phyloP scores from a whole-genome alignment of 2,329 filamentous ascomycete genomes.

The Fusarium sp. region DNA sequence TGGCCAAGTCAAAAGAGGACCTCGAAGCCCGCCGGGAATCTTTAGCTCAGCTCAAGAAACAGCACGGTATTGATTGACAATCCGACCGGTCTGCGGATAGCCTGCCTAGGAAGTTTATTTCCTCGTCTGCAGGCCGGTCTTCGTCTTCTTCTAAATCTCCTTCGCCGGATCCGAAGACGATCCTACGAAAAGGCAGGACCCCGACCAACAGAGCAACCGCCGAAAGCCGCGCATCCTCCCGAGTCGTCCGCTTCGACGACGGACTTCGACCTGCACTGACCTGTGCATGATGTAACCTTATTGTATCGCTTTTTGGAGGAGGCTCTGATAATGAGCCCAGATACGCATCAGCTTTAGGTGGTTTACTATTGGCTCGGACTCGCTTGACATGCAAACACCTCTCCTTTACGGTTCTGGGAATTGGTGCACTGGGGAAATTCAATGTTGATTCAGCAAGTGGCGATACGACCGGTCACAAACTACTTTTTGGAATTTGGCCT shows the following conservation, averaged over 20 bases:
- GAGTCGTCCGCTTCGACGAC: constrained; percentile 55
- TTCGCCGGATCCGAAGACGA: constrained; percentile 55
- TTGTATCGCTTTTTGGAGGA: constrained; percentile 38
- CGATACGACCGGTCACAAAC: constrained; percentile 47
- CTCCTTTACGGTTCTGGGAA: constrained; percentile 38
- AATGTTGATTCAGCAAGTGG: constrained; percentile 46
- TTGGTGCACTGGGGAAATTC: constrained; percentile 44
- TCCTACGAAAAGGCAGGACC: constrained; percentile 55
- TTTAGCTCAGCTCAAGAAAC: constrained; percentile 96
- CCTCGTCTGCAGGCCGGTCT: constrained; percentile 70
- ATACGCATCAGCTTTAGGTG: constrained; percentile 35
- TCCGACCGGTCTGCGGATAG: constrained; percentile 73
- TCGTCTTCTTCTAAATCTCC: constrained; percentile 55
- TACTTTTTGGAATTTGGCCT: constrained; percentile 42
- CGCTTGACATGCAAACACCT: constrained; percentile 39
- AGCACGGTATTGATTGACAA: constrained; percentile 99
- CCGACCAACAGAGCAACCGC: constrained; percentile 47
- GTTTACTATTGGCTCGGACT: constrained; percentile 42
- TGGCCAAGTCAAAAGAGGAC: constrained; percentile 87
- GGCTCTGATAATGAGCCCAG: constrained; percentile 22
- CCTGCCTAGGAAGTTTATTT: constrained; percentile 54
- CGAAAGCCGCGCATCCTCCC: constrained; percentile 50
- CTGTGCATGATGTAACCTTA: constrained; percentile 50
- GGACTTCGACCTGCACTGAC: constrained; percentile 50
- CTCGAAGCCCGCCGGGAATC: constrained; percentile 93